These are phyloP conservation scores for Yarrowia sp. DNA, from an alignment of 805 yeast genomes.

Conservation along the genomic window DNA sequence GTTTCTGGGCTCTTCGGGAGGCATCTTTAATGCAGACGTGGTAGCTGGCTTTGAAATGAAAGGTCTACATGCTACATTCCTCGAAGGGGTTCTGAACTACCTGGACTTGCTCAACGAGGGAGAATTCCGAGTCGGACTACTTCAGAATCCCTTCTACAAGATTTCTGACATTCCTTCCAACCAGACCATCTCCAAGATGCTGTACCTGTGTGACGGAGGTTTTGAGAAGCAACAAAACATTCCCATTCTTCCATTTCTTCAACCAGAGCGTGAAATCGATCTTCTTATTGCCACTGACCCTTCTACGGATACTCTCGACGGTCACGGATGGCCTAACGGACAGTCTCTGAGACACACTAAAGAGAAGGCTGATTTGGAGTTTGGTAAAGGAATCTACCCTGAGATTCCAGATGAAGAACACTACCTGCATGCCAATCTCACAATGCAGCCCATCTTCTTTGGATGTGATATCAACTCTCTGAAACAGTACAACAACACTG, in stretches of 20 bases:
- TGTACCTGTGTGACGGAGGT: constrained; percentile 69
- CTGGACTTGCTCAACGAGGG: background rate
- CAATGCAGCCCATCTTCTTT: constrained; percentile 76
- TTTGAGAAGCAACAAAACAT: constrained; percentile 65
- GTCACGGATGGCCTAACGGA: constrained; percentile 20
- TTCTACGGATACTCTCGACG: constrained; percentile 2
- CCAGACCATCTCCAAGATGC: background rate
- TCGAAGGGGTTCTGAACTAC: background rate
- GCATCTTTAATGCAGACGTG: constrained; percentile 9
- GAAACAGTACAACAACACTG: constrained; percentile 11
- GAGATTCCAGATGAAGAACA: constrained; percentile 75
- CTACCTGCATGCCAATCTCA: constrained; percentile 64
- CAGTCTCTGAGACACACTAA: constrained; percentile 6
- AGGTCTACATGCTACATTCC: background rate
- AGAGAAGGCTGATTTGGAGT: constrained; percentile 58
- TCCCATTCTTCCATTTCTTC: constrained; percentile 67
- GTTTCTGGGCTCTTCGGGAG: background rate
- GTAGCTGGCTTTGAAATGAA: constrained; percentile 6
- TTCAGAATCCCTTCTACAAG: constrained; percentile 15
- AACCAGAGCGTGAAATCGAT: constrained; percentile 50
- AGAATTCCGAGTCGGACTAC: background rate
- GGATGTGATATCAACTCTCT: constrained; percentile 69
- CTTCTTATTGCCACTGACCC: constrained; percentile 7
- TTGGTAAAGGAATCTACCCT: constrained; percentile 69
- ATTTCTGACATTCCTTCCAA: background rate